These are phyloP conservation scores for Arabidopsis thaliana DNA, from an alignment of 345 rosid genomes.

Conservation along the genomic window DNA sequence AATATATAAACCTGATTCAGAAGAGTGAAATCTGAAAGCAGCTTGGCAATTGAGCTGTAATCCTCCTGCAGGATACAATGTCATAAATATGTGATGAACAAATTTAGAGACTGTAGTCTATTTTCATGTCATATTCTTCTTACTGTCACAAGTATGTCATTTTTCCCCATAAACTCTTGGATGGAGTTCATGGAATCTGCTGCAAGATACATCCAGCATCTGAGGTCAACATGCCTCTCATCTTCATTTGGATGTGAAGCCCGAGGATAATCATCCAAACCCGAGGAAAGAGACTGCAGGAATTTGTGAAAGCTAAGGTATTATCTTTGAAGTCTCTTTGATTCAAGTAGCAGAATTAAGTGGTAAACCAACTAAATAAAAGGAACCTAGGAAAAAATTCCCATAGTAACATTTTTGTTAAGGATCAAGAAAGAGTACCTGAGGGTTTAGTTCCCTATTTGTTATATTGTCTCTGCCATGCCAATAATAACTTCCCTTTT, in stretches of 20 bases:
- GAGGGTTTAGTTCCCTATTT: constrained; percentile 74
- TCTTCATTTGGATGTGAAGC: constrained; percentile 93
- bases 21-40: constrained; percentile 77
- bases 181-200: constrained; percentile 87
- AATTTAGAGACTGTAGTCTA: neutral
- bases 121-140: constrained; percentile 27
- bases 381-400: neutral
- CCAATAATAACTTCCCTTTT: constrained; percentile 76
- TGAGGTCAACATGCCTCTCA: constrained; percentile 91
- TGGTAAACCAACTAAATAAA: neutral
- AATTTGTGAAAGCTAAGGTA: constrained; percentile 3
- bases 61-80: constrained; percentile 62
- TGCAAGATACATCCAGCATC: constrained; percentile 97
- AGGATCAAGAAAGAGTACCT: constrained; percentile 52
- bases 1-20: constrained; percentile 69
- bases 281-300: constrained; percentile 55
- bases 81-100: constrained; percentile 20
- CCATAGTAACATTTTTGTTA: neutral
- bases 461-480: constrained; percentile 83
- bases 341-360: constrained; percentile 1
- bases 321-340: neutral
- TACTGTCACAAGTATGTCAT: constrained; percentile 52
- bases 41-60: constrained; percentile 59
- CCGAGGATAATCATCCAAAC: constrained; percentile 93
- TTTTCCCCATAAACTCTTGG: constrained; percentile 49